A percentile compares a stretch with the other conserved stretches of the same genome.
phyloP scores from a whole-genome alignment of 2,329 filamentous ascomycete genomes.

The Alternaria dauci region DNA sequence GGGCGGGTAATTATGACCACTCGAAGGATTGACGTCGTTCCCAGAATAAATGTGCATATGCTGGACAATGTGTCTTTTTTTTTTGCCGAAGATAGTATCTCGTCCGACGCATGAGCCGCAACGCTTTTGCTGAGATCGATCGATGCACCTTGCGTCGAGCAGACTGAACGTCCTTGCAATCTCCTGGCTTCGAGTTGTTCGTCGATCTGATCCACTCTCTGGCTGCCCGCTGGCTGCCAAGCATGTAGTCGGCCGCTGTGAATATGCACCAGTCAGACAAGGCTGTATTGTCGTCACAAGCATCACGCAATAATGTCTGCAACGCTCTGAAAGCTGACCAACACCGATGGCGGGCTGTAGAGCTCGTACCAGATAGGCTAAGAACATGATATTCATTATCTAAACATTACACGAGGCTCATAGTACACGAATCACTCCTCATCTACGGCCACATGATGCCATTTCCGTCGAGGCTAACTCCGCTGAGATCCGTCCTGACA shows the following conservation, averaged over 20 bases:
- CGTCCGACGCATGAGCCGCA: not conserved
- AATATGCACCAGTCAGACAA: not conserved
- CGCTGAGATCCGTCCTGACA: conserved; percentile 43
- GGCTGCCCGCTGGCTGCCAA: not conserved
- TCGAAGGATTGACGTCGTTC: not conserved
- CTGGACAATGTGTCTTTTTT: not conserved
- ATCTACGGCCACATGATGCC: conserved; percentile 40
- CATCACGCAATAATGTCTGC: not conserved
- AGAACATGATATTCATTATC: not conserved
- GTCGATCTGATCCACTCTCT: not conserved
- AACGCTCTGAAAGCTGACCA: not conserved
- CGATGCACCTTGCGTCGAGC: not conserved
- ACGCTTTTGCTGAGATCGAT: not conserved
- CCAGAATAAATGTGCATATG: not conserved
- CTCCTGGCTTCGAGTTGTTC: not conserved
- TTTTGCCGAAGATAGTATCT: not conserved
- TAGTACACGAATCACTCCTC: not conserved
- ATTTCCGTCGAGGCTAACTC: conserved; percentile 26
- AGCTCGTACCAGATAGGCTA: not conserved
- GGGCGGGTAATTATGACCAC: not conserved
- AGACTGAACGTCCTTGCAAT: not conserved
- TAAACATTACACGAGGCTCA: not conserved
- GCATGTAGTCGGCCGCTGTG: not conserved
- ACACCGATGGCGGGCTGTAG: not conserved
- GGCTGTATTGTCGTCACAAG: not conserved